A percentile compares a stretch with the other conserved stretches of the same genome.
Evolutionary conservation across 2,329 filamentous ascomycete genomes (phyloP).

Genomic region (Zasmidium citrigriseum): DNA sequence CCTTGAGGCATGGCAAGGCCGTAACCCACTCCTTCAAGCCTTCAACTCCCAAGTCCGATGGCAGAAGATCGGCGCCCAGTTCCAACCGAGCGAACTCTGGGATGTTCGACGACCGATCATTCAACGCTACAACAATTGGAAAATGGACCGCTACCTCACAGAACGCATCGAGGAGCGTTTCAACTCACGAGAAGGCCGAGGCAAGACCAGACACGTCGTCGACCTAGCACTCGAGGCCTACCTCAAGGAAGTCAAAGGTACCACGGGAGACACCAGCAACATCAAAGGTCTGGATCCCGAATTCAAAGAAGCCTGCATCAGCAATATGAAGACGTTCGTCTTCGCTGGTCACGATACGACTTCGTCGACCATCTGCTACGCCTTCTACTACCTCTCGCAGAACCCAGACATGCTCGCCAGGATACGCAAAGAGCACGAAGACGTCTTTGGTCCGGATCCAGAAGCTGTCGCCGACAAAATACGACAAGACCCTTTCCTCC

Average conservation of each 20-base stretch:
- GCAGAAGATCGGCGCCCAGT: constrained; percentile 36
- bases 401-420: constrained; percentile 35
- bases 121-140: constrained; percentile 37
- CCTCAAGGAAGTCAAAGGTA: constrained; percentile 39
- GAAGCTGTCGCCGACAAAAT: constrained; percentile 40
- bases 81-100: constrained; percentile 39
- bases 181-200: constrained; percentile 32
- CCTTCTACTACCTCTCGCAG: constrained; percentile 42
- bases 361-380: constrained; percentile 38
- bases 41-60: constrained; percentile 40
- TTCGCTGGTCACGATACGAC: constrained; percentile 49
- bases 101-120: constrained; percentile 40
- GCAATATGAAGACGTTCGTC: constrained; percentile 43
- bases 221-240: constrained; percentile 40
- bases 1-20: constrained; percentile 37
- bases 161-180: constrained; percentile 41
- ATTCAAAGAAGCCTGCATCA: constrained; percentile 39
- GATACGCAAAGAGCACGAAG: constrained; percentile 53
- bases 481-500: constrained; percentile 43
- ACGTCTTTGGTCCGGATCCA: constrained; percentile 50
- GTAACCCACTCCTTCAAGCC: constrained; percentile 39
- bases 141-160: constrained; percentile 38
- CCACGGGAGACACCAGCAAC: constrained; percentile 19
- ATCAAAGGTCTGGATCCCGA: constrained; percentile 36
- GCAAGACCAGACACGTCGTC: constrained; percentile 37